phyloP scores from a whole-genome alignment of 495 filamentous ascomycete species.

The Aspergillus hancockii region DNA sequence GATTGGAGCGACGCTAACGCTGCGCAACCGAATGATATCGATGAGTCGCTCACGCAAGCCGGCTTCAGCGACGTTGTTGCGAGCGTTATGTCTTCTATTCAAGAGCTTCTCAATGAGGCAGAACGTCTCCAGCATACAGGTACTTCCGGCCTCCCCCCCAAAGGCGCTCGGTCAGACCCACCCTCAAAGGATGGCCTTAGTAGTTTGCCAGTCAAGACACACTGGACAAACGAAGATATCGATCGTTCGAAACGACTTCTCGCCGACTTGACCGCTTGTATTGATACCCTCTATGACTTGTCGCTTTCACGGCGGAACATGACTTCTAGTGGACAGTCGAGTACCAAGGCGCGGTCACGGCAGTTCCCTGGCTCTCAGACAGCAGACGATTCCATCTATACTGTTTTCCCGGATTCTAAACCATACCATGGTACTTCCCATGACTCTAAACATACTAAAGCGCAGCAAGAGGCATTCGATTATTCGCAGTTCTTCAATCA shows the following conservation, averaged over 20 bases:
- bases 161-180: constrained; percentile 36
- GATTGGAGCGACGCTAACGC: constrained; percentile 80
- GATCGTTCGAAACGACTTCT: constrained; percentile 61
- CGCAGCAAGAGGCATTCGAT: constrained; percentile 18
- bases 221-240: constrained; percentile 54
- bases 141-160: constrained; percentile 40
- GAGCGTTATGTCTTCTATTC: constrained; percentile 87
- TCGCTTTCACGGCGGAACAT: constrained; percentile 68
- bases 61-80: constrained; percentile 84
- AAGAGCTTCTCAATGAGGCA: constrained; percentile 81
- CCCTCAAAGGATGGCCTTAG: constrained; percentile 39
- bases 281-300: constrained; percentile 87
- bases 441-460: constrained; percentile 32
- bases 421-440: constrained; percentile 28
- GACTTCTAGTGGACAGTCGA: constrained; percentile 34
- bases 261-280: constrained; percentile 76
- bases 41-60: constrained; percentile 79
- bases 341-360: constrained; percentile 27
- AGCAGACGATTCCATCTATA: constrained; percentile 9
- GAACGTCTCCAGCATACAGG: constrained; percentile 71
- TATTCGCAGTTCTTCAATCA: constrained; percentile 23
- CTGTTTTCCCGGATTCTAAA: constrained; percentile 26
- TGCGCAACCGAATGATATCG: constrained; percentile 73
- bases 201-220: constrained; percentile 37
- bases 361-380: constrained; percentile 24